Percentiles rank a stretch among this genome's conserved stretches.
phyloP scores from a whole-genome alignment of 257 asterid genomes.

The Paulownia fortunei region DNA sequence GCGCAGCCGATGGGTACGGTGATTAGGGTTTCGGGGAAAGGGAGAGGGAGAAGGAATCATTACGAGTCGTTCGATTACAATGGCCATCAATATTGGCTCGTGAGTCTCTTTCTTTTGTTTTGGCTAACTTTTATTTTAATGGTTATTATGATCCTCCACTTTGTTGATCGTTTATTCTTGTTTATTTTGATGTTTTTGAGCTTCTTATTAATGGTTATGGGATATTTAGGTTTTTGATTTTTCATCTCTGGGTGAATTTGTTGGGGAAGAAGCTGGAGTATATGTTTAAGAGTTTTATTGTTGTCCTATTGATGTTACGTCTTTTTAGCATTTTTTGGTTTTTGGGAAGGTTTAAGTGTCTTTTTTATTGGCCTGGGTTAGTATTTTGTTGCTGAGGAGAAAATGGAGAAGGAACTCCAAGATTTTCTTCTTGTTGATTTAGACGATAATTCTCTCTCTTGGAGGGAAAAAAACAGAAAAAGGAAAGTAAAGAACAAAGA shows the following conservation, averaged over 20 bases:
- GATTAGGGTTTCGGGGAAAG: conserved; percentile 67
- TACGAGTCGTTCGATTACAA: conserved; percentile 63
- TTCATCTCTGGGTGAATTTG: neutral
- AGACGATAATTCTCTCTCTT: neutral
- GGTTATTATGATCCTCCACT: neutral
- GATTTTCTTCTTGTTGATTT: no score
- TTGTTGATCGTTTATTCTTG: neutral
- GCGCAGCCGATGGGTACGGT: conserved; percentile 68
- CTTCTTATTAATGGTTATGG: neutral
- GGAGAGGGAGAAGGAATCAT: conserved; percentile 50
- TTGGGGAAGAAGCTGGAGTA: no score
- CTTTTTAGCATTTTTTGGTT: neutral
- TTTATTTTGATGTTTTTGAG: neutral
- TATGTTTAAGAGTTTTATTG: no score
- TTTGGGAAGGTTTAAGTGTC: neutral
- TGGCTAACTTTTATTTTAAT: no score
- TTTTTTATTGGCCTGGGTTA: neutral
- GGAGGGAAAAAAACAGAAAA: no score
- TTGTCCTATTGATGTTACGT: neutral
- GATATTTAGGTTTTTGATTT: neutral
- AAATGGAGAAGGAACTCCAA: neutral
- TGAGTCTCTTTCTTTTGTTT: conserved; percentile 37
- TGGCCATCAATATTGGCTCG: conserved; percentile 65
- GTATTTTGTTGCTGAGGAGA: neutral
- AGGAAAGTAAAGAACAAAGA: no score